Evolutionary conservation across 495 filamentous ascomycete species (phyloP), one percentile per base, ranked within the genome.

Genomic region (Astrocystis sublimbata): DNA sequence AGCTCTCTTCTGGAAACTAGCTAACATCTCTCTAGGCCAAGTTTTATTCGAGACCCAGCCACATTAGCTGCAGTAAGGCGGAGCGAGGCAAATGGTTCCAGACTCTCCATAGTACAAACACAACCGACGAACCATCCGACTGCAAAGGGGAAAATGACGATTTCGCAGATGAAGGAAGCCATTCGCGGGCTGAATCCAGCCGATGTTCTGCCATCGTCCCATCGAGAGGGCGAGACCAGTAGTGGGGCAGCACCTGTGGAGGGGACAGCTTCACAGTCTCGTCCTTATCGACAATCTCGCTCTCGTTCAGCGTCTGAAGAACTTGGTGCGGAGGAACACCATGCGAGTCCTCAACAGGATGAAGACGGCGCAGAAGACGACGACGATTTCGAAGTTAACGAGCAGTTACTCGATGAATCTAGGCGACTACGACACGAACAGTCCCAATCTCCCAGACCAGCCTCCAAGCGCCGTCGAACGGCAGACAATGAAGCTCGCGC

Each of bases 381-480:
- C 6, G 68, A 70, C 28, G 70, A 68, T 52, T 72, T 72, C 21
- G 68, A 72, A 46, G 64, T 68, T 43, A 70, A 72, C 41, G 53
- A 65, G 24, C 67, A 70, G 51, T 49, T 67, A 46, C 43, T 51
- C 1, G 31, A 53, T 12, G 52, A 64, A 53, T 56, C 65, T n/a
- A 62, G 51, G 40, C 58, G 63, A 12, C 2, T 41, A 42, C 59
- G 15, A 23, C 19, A 51, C 2, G 52, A 66, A 3, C n/a, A 42
- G 50, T 15, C 62, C 41, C 21, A 26, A 24, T 8, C 45, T 17
- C 26, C 60, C 35, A 35, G 52, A 46, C 19, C 58, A 30, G 57
- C 35, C 28, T 9, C 50, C 7, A 47, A 31, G 31, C 50, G 50
- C 5, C 40, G 26, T 24, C 51, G 60, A 41, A 12, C 56, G 23